These are phyloP conservation scores for Rhodotorula mucilaginosa DNA, from an alignment of 1,284 basidiomycete genomes.

Conservation along the genomic window DNA sequence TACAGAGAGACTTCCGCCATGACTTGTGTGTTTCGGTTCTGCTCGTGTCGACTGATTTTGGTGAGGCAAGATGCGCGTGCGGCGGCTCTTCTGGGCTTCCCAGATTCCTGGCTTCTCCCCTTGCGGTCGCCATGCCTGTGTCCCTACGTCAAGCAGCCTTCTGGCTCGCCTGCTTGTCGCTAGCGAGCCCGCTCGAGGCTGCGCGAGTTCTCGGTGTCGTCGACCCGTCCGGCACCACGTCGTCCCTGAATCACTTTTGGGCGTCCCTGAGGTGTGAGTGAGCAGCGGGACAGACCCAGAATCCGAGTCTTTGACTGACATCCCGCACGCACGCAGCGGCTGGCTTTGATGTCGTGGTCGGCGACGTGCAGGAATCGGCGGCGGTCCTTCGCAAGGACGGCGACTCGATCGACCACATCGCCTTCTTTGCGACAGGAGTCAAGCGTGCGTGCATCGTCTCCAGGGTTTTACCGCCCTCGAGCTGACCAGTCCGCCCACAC, in stretches of 20 bases:
- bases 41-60: not conserved
- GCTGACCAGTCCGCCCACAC: not conserved
- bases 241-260: not conserved
- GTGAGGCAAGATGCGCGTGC: not conserved
- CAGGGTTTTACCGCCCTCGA: not conserved
- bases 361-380: not conserved
- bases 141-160: not conserved
- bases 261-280: not conserved
- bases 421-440: slow-evolving; percentile 74
- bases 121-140: not conserved
- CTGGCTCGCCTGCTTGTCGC: not conserved
- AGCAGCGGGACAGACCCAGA: rapidly evolving
- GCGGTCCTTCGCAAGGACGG: not conserved
- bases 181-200: not conserved
- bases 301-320: no score
- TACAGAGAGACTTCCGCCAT: no score
- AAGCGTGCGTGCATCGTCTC: slow-evolving; percentile 60
- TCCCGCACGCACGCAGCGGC: not conserved
- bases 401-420: slow-evolving; percentile 69
- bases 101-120: not conserved
- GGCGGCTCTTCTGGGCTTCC: no score
- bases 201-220: not conserved
- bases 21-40: no score
- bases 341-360: not conserved
- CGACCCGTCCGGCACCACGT: slow-evolving; percentile 1